Evolutionary conservation across 208 protist species (phyloP), one percentile per base, ranked within the genome.

Genomic region (Acanthamoeba rhysodes): DNA sequence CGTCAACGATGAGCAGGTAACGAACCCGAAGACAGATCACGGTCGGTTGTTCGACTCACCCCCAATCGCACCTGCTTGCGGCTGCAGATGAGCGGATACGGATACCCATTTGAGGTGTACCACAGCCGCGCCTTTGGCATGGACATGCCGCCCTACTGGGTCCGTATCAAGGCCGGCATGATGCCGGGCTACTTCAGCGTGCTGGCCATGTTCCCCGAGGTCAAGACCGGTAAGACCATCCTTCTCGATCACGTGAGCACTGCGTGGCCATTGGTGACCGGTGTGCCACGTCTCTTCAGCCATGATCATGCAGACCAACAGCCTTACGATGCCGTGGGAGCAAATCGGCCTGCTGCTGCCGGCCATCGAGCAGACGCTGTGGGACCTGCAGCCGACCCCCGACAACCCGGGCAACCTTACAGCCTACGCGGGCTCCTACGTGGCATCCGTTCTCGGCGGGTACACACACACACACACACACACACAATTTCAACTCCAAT

Each of bases 21-120:
- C 10, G 24, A 29, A 0, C 24, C 22, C 29, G 45, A 9, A 12
- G 45, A 48, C 45, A 2, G 45, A 2, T 27, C 5, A 0, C 37
- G 37, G 37, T n/a, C 45, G 45, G 45, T 4, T 48, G 45, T 48
- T 48, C 45, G 45, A 48, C 45, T 48, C 2, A 48, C 45, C 45
- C 45, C 45, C 45, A 48, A 48, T 48, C 45, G 45, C 45, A 7
- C 45, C 45, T 48, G 45, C 45, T 48, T 48, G 0, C 80, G 45
- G 5, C 2, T 48, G 45, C 8, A 88, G 80, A 27, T 16, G 6
- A 29, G 50, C 9, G 82, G 16, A 0, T 90, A 90, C 29, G 82
- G 82, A 4, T 66, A 48, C 27, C 82, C 82, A 0, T 90, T 90
- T 8, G 82, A 90, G 82, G 66, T 90, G n/a, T 90, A 90, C 82